These are phyloP conservation scores for Penicillium malachiteum DNA, from an alignment of 495 filamentous ascomycete genomes.

Conservation along the genomic window DNA sequence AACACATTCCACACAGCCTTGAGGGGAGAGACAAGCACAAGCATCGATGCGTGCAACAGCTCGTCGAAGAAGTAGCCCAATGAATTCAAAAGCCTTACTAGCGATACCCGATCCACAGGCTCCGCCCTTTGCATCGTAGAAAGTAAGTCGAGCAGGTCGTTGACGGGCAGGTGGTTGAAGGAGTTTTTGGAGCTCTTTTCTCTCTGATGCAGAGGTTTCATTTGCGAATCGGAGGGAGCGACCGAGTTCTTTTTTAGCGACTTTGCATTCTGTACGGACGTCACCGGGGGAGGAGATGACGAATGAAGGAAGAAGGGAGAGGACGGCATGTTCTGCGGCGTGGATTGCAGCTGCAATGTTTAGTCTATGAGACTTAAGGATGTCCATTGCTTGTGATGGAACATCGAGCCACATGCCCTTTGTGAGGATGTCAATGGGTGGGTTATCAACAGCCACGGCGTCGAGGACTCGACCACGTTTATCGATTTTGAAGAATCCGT, in stretches of 20 bases:
- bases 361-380: constrained; percentile 67
- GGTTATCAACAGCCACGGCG: constrained; percentile 89
- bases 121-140: constrained; percentile 93
- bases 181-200: constrained; percentile 16
- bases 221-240: constrained; percentile 31
- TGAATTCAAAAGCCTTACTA: constrained; percentile 88
- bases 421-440: constrained; percentile 76
- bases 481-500: constrained; percentile 96
- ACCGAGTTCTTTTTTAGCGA: constrained; percentile 65
- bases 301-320: constrained; percentile 84
- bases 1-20: constrained; percentile 87
- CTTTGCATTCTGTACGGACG: constrained; percentile 94
- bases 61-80: constrained; percentile 73
- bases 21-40: constrained; percentile 60
- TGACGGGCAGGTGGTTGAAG: constrained; percentile 61
- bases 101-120: constrained; percentile 79
- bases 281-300: constrained; percentile 84
- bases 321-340: constrained; percentile 86
- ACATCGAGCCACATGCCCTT: constrained; percentile 98
- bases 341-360: constrained; percentile 91
- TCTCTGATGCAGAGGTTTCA: constrained; percentile 8
- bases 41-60: constrained; percentile 75
- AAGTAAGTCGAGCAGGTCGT: constrained; percentile 83
- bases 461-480: constrained; percentile 80
- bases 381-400: constrained; percentile 72